Conservation (phyloP, 1,139 yeast species). For the Geotrichum restrictum region DNA sequence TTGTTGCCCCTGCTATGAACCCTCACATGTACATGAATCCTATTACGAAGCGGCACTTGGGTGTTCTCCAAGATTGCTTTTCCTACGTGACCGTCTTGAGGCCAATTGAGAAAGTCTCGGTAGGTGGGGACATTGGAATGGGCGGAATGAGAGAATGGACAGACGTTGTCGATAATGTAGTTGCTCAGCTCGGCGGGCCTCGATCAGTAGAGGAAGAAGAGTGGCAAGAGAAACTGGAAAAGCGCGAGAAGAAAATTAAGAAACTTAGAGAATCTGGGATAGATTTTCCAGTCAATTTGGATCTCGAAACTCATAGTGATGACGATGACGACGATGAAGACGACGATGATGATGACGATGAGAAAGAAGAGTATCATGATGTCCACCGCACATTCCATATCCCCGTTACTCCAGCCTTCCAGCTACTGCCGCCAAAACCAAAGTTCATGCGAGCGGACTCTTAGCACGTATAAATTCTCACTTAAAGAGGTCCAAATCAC, state of each 20-base stretch:
- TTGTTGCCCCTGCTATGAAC: conserved; percentile 96
- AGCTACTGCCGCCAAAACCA: too few species aligned
- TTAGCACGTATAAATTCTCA: too few species aligned
- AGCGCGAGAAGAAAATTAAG: conserved; percentile 1
- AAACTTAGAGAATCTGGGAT: conserved; percentile 1
- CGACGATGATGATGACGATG: conserved; percentile 4
- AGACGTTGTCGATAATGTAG: conserved; percentile 77
- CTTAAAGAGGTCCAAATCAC: too few species aligned
- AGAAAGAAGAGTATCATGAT: conserved; percentile 8
- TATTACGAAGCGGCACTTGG: conserved; percentile 76
- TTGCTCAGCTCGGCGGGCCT: conserved; percentile 44
- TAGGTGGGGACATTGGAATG: conserved; percentile 93
- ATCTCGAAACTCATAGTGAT: background rate
- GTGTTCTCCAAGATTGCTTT: conserved; percentile 55
- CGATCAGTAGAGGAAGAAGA: conserved; percentile 35
- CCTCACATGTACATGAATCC: conserved; percentile 95
- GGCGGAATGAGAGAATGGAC: conserved; percentile 99
- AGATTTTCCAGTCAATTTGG: background rate
- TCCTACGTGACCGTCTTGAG: conserved; percentile 74
- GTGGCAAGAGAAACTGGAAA: conserved; percentile 15
- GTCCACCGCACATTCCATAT: background rate
- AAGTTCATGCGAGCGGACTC: too few species aligned
- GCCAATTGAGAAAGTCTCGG: conserved; percentile 89
- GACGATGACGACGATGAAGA: conserved; percentile 5
- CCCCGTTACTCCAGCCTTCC: too few species aligned